These are phyloP conservation scores for Raddia guianensis DNA, from an alignment of 176 grass and related monocot genomes.

Conservation along the genomic window DNA sequence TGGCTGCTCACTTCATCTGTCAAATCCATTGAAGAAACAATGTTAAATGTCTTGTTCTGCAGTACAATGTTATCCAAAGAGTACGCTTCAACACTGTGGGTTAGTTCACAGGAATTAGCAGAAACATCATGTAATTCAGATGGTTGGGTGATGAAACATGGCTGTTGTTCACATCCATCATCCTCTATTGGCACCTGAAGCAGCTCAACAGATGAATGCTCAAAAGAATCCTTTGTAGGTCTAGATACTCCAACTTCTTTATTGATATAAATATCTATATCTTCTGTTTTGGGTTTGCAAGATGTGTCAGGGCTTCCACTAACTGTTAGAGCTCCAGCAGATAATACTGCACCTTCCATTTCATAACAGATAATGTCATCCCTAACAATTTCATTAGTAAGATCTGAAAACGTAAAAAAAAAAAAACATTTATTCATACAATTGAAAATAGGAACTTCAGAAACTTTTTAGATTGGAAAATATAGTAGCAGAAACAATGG, in stretches of 20 bases:
- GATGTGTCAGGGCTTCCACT: constrained; percentile 18
- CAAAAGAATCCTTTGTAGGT: constrained; percentile 8
- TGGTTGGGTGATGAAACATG: constrained; percentile 27
- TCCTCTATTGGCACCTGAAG: constrained; percentile 20
- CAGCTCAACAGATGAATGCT: constrained; percentile 27
- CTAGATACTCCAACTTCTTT: constrained; percentile 32
- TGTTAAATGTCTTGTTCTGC: constrained; percentile 31
- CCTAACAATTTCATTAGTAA: constrained; percentile 24
- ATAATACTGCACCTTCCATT: constrained; percentile 19
- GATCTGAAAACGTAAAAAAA: constrained; percentile 36
- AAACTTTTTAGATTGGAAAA: constrained; percentile 10
- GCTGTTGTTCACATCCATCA: constrained; percentile 6
- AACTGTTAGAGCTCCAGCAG: background rate
- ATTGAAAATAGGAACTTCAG: constrained; percentile 10
- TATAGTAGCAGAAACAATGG: constrained; percentile 6
- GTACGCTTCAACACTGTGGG: constrained; percentile 23
- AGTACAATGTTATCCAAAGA: constrained; percentile 28
- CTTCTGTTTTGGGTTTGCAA: constrained; percentile 39
- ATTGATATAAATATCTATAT: constrained; percentile 15
- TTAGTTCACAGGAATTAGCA: constrained; percentile 24
- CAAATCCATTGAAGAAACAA: constrained; percentile 32
- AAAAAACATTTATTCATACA: constrained; percentile 20
- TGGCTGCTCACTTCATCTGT: constrained; percentile 30
- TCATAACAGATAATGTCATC: constrained; percentile 25
- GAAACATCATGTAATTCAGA: constrained; percentile 37